Percentiles rank a stretch among this genome's conserved stretches.
Evolutionary conservation across 768 basidiomycete species (phyloP).

Genomic region (Mycena leptocephala): DNA sequence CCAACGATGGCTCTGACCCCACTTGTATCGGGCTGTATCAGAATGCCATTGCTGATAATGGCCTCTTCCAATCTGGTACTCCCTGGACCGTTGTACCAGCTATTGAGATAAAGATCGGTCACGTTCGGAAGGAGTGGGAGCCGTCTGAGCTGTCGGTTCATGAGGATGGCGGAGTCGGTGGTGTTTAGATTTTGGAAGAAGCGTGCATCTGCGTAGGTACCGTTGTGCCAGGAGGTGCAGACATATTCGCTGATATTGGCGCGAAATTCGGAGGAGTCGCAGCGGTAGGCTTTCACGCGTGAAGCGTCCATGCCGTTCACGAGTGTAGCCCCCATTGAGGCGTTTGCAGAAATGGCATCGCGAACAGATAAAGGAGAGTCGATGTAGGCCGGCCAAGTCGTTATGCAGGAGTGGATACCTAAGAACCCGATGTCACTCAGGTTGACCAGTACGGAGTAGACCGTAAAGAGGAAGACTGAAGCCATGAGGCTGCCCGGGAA

Average conservation of each 20-base stretch:
- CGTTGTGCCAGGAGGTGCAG: not conserved
- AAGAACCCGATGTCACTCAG: not conserved
- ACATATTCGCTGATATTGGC: not conserved
- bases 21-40: not conserved
- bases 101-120: not conserved
- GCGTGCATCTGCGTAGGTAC: not conserved
- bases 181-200: not conserved
- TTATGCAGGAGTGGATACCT: not conserved
- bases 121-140: not conserved
- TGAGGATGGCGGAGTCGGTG: not conserved
- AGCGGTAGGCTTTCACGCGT: not conserved
- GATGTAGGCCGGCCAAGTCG: not conserved
- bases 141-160: not conserved
- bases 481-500: not conserved
- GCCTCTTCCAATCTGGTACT: not conserved
- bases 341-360: not conserved
- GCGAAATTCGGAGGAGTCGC: not conserved
- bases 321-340: not conserved
- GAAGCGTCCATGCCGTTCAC: not conserved
- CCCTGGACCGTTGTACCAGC: not conserved
- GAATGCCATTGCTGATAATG: not conserved
- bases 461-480: not conserved
- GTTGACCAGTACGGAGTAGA: not conserved
- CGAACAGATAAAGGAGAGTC: not conserved
- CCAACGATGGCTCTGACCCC: not conserved